These are phyloP conservation scores for Pelargonium nanum DNA, from an alignment of 345 rosid species.

Conservation along the genomic window DNA sequence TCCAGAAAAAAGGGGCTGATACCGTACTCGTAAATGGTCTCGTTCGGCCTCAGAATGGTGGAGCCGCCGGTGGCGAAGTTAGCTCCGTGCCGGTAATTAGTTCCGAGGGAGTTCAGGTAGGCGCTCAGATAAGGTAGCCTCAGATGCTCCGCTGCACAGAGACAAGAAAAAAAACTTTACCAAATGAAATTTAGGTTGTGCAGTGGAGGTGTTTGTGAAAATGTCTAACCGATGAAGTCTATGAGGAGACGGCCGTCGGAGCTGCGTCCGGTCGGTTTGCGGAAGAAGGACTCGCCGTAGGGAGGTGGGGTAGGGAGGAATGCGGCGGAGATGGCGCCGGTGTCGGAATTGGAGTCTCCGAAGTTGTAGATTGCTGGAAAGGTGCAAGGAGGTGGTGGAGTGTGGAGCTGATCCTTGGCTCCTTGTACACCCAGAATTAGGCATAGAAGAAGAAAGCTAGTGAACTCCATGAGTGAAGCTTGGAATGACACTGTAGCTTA, in stretches of 20 bases:
- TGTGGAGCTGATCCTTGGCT: not conserved
- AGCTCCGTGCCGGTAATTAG: slow-evolving; percentile 76
- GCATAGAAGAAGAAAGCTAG: not conserved
- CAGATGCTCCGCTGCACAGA: slow-evolving; percentile 59
- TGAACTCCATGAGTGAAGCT: slow-evolving; percentile 8
- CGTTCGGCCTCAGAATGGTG: slow-evolving; percentile 74
- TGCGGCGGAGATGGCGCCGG: slow-evolving; percentile 71
- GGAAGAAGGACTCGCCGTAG: slow-evolving; percentile 48
- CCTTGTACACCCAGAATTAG: not conserved
- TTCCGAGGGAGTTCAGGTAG: slow-evolving; percentile 72
- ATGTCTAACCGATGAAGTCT: slow-evolving; percentile 54
- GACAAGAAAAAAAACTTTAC: not conserved
- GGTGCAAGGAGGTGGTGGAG: slow-evolving; percentile 21
- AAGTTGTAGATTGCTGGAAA: slow-evolving; percentile 72
- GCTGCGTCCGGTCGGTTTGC: slow-evolving; percentile 50
- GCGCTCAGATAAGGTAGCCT: slow-evolving; percentile 74
- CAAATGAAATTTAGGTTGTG: not conserved
- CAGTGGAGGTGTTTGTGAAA: not conserved
- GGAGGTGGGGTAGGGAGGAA: slow-evolving; percentile 50
- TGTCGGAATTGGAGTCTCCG: slow-evolving; percentile 79
- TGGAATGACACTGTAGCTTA: no score
- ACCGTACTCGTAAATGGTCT: slow-evolving; percentile 73
- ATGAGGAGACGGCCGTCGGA: slow-evolving; percentile 67
- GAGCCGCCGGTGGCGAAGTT: slow-evolving; percentile 94
- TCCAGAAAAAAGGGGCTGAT: slow-evolving; percentile 83